These are phyloP conservation scores for Handroanthus guayacan DNA, from an alignment of 257 asterid genomes.

Conservation along the genomic window DNA sequence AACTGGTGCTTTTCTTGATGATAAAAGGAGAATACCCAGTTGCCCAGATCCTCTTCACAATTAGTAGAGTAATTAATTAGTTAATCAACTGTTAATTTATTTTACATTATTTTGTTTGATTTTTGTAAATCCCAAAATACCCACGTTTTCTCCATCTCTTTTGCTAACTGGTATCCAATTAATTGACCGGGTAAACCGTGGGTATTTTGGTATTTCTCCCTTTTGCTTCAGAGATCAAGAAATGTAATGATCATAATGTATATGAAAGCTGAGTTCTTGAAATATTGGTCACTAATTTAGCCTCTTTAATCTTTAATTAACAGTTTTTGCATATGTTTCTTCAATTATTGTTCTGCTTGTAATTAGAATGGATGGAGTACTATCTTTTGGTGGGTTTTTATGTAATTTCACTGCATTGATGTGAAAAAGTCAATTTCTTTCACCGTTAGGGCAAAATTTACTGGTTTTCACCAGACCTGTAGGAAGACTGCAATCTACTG, in stretches of 20 bases:
- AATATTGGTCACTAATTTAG: not conserved
- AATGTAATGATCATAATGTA: conserved; percentile 38
- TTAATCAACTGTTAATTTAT: not conserved
- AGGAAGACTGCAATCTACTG: conserved; percentile 15
- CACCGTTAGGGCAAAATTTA: conserved; percentile 1
- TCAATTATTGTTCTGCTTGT: not conserved
- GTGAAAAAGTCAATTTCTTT: not conserved
- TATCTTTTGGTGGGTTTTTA: not conserved
- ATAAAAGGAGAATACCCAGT: conserved; percentile 75
- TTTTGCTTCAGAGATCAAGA: conserved; percentile 33
- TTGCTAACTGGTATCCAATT: not conserved
- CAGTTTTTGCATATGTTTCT: not conserved
- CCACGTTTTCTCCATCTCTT: conserved; percentile 61
- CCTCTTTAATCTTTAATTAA: not conserved
- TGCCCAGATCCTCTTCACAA: conserved; percentile 98
- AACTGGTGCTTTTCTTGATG: conserved; percentile 55
- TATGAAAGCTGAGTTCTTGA: conserved; percentile 19
- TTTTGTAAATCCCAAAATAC: conserved; percentile 62
- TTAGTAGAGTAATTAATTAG: conserved; percentile 38
- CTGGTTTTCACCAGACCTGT: not conserved
- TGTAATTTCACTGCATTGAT: conserved; percentile 25
- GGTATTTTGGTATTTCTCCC: conserved; percentile 70
- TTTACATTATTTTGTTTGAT: conserved; percentile 19
- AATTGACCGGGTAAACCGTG: conserved; percentile 58
- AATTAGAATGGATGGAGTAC: not conserved